Percentiles rank a stretch among this genome's conserved stretches.
Evolutionary conservation across 169 alveolate genomes (phyloP).

Genomic region (Cryptosporidium canis): DNA sequence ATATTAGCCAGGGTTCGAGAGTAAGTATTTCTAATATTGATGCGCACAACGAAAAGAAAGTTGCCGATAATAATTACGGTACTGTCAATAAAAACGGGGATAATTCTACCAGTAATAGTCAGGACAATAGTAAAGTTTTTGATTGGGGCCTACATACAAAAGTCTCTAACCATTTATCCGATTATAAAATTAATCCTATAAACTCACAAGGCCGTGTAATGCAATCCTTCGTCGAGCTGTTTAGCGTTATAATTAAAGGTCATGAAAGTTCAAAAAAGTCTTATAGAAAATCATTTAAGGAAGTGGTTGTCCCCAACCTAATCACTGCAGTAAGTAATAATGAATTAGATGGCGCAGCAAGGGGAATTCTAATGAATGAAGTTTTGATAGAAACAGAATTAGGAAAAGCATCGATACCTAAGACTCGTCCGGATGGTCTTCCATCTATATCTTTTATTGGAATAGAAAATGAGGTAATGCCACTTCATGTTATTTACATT

Average conservation of each 20-base stretch:
- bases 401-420: constrained; percentile 37
- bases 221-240: constrained; percentile 10
- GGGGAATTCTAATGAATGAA: constrained; percentile 47
- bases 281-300: not conserved
- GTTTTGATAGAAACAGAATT: constrained; percentile 27
- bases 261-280: not conserved
- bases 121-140: not conserved
- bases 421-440: constrained; percentile 60
- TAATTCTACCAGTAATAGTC: not conserved
- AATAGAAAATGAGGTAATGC: constrained; percentile 44
- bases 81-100: too few relatives aligned
- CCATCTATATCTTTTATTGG: constrained; percentile 59
- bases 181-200: not conserved
- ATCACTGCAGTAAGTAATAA: not conserved
- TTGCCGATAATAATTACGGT: too few relatives aligned
- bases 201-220: not conserved
- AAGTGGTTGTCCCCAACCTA: constrained; percentile 24
- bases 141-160: not conserved
- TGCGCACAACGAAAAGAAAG: not conserved
- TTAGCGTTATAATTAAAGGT: not conserved
- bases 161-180: not conserved
- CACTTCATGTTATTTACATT: constrained; percentile 10
- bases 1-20: too few relatives aligned
- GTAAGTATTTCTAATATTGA: too few relatives aligned
- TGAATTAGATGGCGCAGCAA: constrained; percentile 51